A percentile compares a stretch with the other conserved stretches of the same genome.
Evolutionary conservation across 805 yeast species (phyloP).

Genomic region (Candida schatavii): DNA sequence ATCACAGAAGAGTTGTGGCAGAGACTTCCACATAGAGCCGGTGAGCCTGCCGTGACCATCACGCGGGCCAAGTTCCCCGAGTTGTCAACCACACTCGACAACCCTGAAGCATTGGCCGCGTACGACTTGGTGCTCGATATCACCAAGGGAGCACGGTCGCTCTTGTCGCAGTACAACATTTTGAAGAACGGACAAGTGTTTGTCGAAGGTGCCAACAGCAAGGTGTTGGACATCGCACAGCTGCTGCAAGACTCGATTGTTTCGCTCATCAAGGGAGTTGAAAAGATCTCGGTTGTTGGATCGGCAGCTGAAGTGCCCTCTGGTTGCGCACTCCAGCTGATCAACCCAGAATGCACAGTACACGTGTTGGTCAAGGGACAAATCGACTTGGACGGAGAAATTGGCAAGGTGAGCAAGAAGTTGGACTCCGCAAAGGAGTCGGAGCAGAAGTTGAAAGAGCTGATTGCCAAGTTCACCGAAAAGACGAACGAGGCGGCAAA

Average conservation of each 20-base stretch:
- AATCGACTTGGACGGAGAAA: constrained; percentile 89
- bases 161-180: constrained; percentile 86
- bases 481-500: constrained; percentile 84
- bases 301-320: constrained; percentile 62
- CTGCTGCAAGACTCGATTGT: constrained; percentile 84
- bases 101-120: constrained; percentile 63
- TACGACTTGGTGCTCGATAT: constrained; percentile 83
- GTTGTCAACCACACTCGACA: constrained; percentile 56
- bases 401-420: constrained; percentile 76
- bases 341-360: constrained; percentile 77
- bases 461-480: constrained; percentile 75
- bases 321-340: constrained; percentile 86
- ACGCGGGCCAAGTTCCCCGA: constrained; percentile 78
- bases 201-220: constrained; percentile 62
- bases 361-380: constrained; percentile 93
- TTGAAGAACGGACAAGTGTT: constrained; percentile 83
- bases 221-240: constrained; percentile 49
- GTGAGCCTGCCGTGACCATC: constrained; percentile 69
- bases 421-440: constrained; percentile 61
- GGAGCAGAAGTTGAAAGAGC: constrained; percentile 64
- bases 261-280: constrained; percentile 88
- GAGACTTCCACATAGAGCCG: constrained; percentile 84
- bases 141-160: constrained; percentile 88
- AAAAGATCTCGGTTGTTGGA: constrained; percentile 63
- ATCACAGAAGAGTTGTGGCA: constrained; percentile 99